A percentile compares a stretch with the other conserved stretches of the same genome.
phyloP scores from a whole-genome alignment of 2,329 filamentous ascomycete species.

The Chaetomium sp. region DNA sequence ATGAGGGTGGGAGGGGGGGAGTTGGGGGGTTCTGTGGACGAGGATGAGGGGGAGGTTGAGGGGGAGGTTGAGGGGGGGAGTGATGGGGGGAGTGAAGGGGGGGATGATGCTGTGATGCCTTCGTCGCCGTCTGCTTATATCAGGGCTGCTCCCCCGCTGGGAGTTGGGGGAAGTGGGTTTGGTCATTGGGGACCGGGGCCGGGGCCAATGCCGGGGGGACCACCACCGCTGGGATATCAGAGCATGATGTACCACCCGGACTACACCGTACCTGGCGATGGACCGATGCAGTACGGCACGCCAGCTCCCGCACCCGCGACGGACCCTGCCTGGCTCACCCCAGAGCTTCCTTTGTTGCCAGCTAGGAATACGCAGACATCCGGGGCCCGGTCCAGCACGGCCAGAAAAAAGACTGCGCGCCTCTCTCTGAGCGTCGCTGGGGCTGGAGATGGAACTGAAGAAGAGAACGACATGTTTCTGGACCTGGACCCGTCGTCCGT shows the following conservation, averaged over 20 bases:
- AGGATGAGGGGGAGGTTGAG: slow-evolving; percentile 25
- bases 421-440: slow-evolving; percentile 11
- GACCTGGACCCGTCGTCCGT: slow-evolving; percentile 15
- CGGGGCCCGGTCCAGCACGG: slow-evolving; percentile 4
- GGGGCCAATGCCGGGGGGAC: not conserved
- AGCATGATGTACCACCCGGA: slow-evolving; percentile 10
- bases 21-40: slow-evolving; percentile 23
- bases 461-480: slow-evolving; percentile 30
- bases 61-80: slow-evolving; percentile 20
- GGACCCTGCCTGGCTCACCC: slow-evolving; percentile 35
- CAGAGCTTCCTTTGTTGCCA: slow-evolving; percentile 28
- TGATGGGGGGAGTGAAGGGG: slow-evolving; percentile 1
- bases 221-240: slow-evolving; percentile 3
- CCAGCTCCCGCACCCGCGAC: slow-evolving; percentile 2
- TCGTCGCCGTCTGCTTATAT: not conserved
- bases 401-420: slow-evolving; percentile 14
- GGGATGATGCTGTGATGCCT: not conserved
- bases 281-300: slow-evolving; percentile 11
- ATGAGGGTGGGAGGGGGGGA: slow-evolving; percentile 3
- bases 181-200: slow-evolving; percentile 2
- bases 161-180: not conserved
- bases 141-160: not conserved
- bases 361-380: slow-evolving; percentile 11
- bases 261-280: slow-evolving; percentile 6
- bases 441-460: slow-evolving; percentile 16